These are phyloP conservation scores for Irpex rosettiformis DNA, from an alignment of 1,284 basidiomycete genomes.

Conservation along the genomic window DNA sequence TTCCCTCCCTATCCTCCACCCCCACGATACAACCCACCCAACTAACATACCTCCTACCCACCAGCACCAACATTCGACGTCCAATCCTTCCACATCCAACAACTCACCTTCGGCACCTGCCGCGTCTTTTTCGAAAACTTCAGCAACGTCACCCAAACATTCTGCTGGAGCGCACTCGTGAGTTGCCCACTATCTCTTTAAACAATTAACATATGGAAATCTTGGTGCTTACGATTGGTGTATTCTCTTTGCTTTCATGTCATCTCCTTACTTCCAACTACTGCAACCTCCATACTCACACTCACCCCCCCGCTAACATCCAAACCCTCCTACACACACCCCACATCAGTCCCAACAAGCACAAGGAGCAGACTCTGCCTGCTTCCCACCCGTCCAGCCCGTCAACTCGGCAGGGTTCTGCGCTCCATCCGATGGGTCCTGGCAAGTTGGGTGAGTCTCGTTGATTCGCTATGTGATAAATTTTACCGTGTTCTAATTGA, in stretches of 20 bases:
- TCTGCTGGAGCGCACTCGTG: conserved; percentile 21
- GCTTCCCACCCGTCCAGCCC: conserved; percentile 22
- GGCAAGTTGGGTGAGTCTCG: conserved; percentile 22
- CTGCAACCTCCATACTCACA: too few species aligned
- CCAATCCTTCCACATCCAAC: conserved; percentile 17
- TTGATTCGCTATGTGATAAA: not conserved
- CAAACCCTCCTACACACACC: too few species aligned
- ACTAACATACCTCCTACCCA: not conserved
- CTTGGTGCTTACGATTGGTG: too few species aligned
- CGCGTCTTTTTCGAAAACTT: conserved; percentile 25
- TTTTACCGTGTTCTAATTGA: not conserved
- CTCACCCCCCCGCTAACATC: too few species aligned
- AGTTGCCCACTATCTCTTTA: not conserved
- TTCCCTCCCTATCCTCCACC: too few species aligned
- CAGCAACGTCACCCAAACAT: conserved; percentile 14
- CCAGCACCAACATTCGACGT: conserved; percentile 22
- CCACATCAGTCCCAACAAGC: conserved; percentile 14
- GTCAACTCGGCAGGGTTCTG: conserved; percentile 22
- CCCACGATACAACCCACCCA: too few species aligned
- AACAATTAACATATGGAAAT: too few species aligned
- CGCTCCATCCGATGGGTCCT: conserved; percentile 13
- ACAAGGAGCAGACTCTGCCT: conserved; percentile 17
- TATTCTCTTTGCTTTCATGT: too few species aligned
- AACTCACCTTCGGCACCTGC: conserved; percentile 23
- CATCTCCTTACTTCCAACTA: too few species aligned